phyloP scores from a whole-genome alignment of 768 basidiomycete genomes.

The Neoboletus subvelutipes region DNA sequence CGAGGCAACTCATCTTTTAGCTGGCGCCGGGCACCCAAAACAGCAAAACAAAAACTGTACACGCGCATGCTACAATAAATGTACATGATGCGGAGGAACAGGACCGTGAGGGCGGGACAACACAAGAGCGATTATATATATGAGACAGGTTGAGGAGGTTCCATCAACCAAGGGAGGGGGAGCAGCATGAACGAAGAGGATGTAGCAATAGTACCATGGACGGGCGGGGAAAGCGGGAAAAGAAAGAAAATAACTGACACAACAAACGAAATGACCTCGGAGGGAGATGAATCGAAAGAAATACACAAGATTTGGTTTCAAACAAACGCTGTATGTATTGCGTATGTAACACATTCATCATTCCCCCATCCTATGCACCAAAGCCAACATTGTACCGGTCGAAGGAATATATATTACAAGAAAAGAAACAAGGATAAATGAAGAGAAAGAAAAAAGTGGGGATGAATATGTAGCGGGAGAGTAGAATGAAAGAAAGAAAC shows the following conservation, averaged over 20 bases:
- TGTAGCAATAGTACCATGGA: neutral
- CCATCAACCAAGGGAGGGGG: conserved; percentile 1
- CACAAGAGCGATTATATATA: neutral
- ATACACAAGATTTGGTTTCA: conserved; percentile 18
- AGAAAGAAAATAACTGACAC: neutral
- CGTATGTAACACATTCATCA: conserved; percentile 17
- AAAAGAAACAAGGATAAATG: conserved; percentile 26
- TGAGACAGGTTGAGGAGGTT: neutral
- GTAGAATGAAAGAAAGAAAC: neutral
- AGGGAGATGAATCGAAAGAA: neutral
- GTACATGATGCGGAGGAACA: conserved; percentile 1
- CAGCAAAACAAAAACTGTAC: conserved; percentile 24
- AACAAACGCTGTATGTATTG: conserved; percentile 20
- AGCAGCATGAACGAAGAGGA: neutral
- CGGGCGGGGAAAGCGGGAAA: neutral
- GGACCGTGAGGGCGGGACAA: neutral
- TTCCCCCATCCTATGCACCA: conserved; percentile 22
- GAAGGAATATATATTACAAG: conserved; percentile 27
- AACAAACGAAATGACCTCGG: neutral
- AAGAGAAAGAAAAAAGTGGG: conserved; percentile 12
- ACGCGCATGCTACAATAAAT: conserved; percentile 43
- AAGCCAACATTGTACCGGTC: conserved; percentile 29
- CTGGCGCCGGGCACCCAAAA: neutral
- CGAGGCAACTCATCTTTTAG: neutral
- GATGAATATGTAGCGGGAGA: conserved; percentile 3